Evolutionary conservation across 257 asterid genomes (phyloP), one percentile per base, ranked within the genome.

Genomic region (Osmanthus fragrans): DNA sequence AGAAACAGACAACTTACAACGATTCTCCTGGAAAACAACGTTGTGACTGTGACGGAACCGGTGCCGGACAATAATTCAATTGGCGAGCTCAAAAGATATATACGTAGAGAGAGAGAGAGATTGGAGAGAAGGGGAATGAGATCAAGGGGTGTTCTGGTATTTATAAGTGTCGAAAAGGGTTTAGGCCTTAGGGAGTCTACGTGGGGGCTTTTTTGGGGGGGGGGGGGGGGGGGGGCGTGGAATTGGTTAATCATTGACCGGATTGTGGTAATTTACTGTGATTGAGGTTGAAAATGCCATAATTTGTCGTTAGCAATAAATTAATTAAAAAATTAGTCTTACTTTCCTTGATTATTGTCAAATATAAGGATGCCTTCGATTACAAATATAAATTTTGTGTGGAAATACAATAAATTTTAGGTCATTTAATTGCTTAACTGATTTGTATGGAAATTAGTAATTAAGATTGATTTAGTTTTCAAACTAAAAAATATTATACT

Each of bases 1-100:
- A 65, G 15, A 39, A 29, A 13, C 32, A 70, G 72, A 73, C 70
- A 71, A 85, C 89, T 85, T 82, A 85, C 89, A 47, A 63, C n/a
- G 80, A 77, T 12, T 70, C 49, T 42, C 73, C 68, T 73, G 69
- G 40, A 33, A 71, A 77, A 77, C 67, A 33, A 74, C 56, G 80
- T 60, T 15, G 19, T 58, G 4, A 11, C 1, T 42, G 15, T 10
- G 49, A 9, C 33, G 45, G 25, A 30, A 75, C 32, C 4, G 16
- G 49, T 42, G 15, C 16, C 49, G 10, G 19, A 34, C 70, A 54
- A 23, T 63, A 63, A 10, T 63, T 63, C 69, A 19, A 63, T 32
- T 32, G 34, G 7, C 69, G 69, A 23, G 69, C 69, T 63, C 7
- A 63, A 25, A 73, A 64, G 58, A 37, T n/a, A 12, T 75, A 4